Evolutionary conservation across 2,329 filamentous ascomycete genomes (phyloP).

Genomic region (Phialophora tarda): DNA sequence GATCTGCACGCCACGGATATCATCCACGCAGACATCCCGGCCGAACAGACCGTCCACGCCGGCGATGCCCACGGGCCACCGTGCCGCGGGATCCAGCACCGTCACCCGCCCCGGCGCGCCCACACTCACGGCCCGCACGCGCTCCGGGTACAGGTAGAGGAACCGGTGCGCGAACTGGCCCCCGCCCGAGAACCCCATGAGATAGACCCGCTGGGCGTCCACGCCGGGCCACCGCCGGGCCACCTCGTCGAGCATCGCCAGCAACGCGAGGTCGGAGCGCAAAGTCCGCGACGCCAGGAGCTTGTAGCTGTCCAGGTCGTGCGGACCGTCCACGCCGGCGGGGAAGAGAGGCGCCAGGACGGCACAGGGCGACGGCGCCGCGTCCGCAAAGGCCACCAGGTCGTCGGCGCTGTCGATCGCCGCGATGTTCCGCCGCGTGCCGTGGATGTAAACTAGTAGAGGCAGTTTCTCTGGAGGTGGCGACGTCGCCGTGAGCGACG

Average conservation of each 20-base stretch:
- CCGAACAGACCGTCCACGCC: not conserved
- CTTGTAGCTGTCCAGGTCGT: conserved; percentile 44
- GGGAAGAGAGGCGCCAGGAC: conserved; percentile 44
- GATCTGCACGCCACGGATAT: conserved; percentile 7
- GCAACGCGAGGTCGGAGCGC: conserved; percentile 41
- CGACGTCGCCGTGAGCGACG: not conserved
- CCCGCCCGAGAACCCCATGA: conserved; percentile 44
- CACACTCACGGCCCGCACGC: conserved; percentile 41
- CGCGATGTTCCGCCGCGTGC: conserved; percentile 40
- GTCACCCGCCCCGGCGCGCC: conserved; percentile 44
- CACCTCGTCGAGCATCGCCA: conserved; percentile 44
- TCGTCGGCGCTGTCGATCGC: conserved; percentile 24
- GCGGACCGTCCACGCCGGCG: conserved; percentile 41
- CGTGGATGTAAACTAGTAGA: conserved; percentile 43
- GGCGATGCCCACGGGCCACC: not conserved
- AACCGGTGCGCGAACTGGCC: conserved; percentile 45
- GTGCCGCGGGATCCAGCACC: conserved; percentile 29
- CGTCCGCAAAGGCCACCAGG: conserved; percentile 40
- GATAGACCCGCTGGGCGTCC: conserved; percentile 40
- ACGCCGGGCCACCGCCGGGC: conserved; percentile 42
- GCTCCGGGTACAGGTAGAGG: conserved; percentile 44
- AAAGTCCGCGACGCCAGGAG: conserved; percentile 38
- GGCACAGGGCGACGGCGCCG: conserved; percentile 39
- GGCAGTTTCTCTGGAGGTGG: conserved; percentile 34
- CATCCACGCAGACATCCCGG: not conserved